These are phyloP conservation scores for Hyphopichia pseudoburtonii DNA, from an alignment of 1,139 yeast species.

Conservation along the genomic window DNA sequence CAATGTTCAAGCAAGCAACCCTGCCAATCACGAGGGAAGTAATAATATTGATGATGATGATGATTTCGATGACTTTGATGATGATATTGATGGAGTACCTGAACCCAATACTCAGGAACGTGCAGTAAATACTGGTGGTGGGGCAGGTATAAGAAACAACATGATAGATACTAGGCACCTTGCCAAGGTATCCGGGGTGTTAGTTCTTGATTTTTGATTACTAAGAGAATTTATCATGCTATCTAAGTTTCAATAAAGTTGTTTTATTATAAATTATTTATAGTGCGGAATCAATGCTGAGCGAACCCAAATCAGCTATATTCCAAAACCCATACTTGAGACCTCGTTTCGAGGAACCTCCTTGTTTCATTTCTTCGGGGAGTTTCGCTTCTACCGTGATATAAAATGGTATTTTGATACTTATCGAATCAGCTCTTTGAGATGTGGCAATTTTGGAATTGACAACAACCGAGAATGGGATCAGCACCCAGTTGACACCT, in stretches of 20 bases:
- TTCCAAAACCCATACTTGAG: conserved; percentile 37
- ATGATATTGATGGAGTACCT: conserved; percentile 13
- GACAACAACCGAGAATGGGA: conserved; percentile 26
- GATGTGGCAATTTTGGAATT: not conserved
- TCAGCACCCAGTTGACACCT: conserved; percentile 35
- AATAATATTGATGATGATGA: conserved; percentile 19
- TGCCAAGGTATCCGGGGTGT: conserved; percentile 52
- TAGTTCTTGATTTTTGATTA: conserved; percentile 52
- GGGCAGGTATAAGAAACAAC: conserved; percentile 22
- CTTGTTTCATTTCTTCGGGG: conserved; percentile 21
- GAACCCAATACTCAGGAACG: conserved; percentile 22
- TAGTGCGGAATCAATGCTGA: too few relatives aligned
- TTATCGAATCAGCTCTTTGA: not conserved
- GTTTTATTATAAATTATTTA: not conserved
- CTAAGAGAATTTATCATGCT: not conserved
- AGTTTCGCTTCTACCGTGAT: conserved; percentile 19
- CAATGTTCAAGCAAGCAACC: too few relatives aligned
- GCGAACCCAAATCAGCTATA: conserved; percentile 21
- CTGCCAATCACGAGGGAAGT: conserved; percentile 12
- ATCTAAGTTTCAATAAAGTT: not conserved
- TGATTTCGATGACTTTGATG: conserved; percentile 15
- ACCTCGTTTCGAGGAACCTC: conserved; percentile 18
- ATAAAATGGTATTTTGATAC: conserved; percentile 29
- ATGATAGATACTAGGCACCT: conserved; percentile 53
- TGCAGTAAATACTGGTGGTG: conserved; percentile 14